phyloP scores from a whole-genome alignment of 2,329 filamentous ascomycete species.

The Pseudocercospora musae region DNA sequence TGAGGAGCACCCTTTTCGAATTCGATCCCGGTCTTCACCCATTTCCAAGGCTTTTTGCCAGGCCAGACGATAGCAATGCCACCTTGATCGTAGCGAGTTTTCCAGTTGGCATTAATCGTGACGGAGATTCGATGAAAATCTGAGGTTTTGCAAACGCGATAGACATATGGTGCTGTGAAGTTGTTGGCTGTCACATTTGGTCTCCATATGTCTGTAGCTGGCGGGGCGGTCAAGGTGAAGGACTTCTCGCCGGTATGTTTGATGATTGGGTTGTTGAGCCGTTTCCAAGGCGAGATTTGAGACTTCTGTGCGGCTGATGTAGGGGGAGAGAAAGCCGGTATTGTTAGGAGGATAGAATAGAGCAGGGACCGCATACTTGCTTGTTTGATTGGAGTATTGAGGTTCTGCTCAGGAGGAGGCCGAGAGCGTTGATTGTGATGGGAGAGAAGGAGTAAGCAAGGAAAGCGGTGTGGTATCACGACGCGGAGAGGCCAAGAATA shows the following conservation, averaged over 20 bases:
- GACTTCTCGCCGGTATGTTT: constrained; percentile 10
- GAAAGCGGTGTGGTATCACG: background rate
- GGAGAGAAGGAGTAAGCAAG: background rate
- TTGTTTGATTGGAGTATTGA: background rate
- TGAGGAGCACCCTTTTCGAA: constrained; percentile 16
- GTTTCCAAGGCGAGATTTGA: constrained; percentile 10
- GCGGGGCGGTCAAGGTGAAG: constrained; percentile 19
- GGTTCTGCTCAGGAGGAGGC: background rate
- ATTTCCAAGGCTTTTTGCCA: constrained; percentile 3
- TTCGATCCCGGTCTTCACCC: constrained; percentile 17
- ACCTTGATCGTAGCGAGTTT: constrained; percentile 19
- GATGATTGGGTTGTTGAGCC: constrained; percentile 13
- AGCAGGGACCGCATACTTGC: background rate
- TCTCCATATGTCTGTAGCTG: constrained; percentile 19
- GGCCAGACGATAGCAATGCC: constrained; percentile 18
- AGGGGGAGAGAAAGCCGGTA: background rate
- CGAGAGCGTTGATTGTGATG: no score
- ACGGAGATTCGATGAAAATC: constrained; percentile 13
- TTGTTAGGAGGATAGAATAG: background rate
- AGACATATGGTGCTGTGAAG: constrained; percentile 21
- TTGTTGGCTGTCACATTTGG: constrained; percentile 13
- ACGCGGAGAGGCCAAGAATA: background rate
- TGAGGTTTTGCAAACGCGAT: constrained; percentile 11
- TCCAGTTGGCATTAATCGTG: constrained; percentile 16
- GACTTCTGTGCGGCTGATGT: background rate